Conservation (phyloP, 176 grass and related monocot genomes). For the Oryza australiensis region DNA sequence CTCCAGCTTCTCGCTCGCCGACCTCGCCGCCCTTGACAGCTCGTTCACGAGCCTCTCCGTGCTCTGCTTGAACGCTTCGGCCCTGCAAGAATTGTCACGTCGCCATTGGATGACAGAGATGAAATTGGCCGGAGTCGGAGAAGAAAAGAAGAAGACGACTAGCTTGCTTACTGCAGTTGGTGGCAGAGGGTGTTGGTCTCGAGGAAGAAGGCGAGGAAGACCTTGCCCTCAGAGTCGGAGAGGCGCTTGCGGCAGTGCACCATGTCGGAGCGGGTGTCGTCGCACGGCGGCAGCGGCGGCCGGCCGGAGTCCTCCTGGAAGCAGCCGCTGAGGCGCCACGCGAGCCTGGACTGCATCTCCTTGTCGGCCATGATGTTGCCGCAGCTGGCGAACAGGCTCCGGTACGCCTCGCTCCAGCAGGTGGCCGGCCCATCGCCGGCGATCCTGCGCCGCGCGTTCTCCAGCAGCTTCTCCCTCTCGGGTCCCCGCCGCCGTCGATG, state of each 20-base stretch:
- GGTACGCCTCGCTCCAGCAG: conserved; percentile 68
- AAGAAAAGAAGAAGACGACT: background rate
- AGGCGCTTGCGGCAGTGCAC: conserved; percentile 52
- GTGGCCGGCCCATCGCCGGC: background rate
- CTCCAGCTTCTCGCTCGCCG: conserved; percentile 50
- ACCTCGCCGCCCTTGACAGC: conserved; percentile 39
- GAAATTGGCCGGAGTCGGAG: background rate
- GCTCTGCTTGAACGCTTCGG: conserved; percentile 74
- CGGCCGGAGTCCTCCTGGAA: conserved; percentile 77
- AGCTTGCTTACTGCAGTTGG: conserved; percentile 51
- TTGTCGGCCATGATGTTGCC: conserved; percentile 61
- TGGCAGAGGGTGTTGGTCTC: conserved; percentile 72
- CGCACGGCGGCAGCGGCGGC: conserved; percentile 45
- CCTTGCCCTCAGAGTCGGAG: conserved; percentile 53
- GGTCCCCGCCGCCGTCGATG: conserved; percentile 23
- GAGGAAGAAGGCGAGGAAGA: conserved; percentile 77
- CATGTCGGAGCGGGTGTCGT: conserved; percentile 38
- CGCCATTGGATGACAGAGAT: background rate
- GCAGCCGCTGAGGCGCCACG: conserved; percentile 75
- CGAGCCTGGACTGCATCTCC: conserved; percentile 51
- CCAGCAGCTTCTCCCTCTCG: conserved; percentile 45
- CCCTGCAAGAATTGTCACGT: conserved; percentile 13
- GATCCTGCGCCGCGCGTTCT: conserved; percentile 46
- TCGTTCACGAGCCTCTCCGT: conserved; percentile 72
- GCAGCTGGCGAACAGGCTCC: conserved; percentile 62